phyloP scores from a whole-genome alignment of 2,329 filamentous ascomycete genomes.

The Aspergillus brunneoviolaceus region DNA sequence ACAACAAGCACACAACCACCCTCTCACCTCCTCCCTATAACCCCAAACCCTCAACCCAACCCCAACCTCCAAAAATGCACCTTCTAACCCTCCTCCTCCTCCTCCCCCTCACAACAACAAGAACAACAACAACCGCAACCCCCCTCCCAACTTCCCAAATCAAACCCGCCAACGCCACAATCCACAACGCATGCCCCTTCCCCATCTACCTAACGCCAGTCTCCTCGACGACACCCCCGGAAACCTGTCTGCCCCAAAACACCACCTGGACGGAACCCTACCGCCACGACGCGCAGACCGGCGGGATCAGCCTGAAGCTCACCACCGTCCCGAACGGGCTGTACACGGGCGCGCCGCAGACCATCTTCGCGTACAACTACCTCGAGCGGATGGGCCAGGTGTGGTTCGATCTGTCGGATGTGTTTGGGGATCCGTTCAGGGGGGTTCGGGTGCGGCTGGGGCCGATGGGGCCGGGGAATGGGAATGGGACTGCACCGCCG shows the following conservation, averaged over 20 bases:
- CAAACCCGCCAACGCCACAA: slow-evolving; percentile 26
- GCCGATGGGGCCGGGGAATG: not conserved
- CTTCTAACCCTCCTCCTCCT: slow-evolving; percentile 2
- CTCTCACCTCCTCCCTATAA: no score
- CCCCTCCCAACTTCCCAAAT: no score
- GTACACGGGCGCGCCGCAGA: slow-evolving; percentile 36
- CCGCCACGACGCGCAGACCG: slow-evolving; percentile 32
- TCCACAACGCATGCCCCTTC: slow-evolving; percentile 35
- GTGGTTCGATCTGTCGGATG: slow-evolving; percentile 47
- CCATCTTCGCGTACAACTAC: slow-evolving; percentile 45
- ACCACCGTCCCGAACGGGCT: slow-evolving; percentile 36
- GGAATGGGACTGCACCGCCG: no score
- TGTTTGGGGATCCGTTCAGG: slow-evolving; percentile 45
- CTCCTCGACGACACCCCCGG: slow-evolving; percentile 19
- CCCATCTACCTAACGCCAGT: slow-evolving; percentile 43
- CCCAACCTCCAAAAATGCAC: not conserved
- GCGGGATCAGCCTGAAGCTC: slow-evolving; percentile 47
- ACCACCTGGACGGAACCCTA: slow-evolving; percentile 37
- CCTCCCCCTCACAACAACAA: not conserved
- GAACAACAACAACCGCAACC: not conserved
- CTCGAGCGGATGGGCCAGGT: slow-evolving; percentile 21
- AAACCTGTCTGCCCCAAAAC: slow-evolving; percentile 24
- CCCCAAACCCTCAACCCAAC: no score
- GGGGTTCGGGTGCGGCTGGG: slow-evolving; percentile 28
- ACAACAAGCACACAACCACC: no score